Base-by-base conservation (phyloP, 1,139 yeast genomes). In the Zygoascus hellenicus region DNA sequence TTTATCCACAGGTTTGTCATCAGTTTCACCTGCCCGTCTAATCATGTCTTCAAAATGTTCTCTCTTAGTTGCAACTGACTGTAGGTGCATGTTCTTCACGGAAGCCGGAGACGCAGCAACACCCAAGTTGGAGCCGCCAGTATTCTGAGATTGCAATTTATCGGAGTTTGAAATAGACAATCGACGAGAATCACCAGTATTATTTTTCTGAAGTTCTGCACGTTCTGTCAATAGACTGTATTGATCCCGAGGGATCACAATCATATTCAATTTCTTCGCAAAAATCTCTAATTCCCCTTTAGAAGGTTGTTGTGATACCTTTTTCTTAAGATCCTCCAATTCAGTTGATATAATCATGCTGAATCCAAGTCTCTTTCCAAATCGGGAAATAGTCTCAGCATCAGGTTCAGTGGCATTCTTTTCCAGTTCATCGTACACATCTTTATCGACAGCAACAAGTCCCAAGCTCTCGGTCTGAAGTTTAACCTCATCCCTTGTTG, bases 201-300 rank as follows among this genome's bases (percentile, higher is more conserved):
- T 43, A 2, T 52, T 54, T 31, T 51, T 56, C 13, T 51, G 47
- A 9, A 46, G 50, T 2, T 51, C 51, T 11, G 58, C 54, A 42
- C 52, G 49, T 26, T 58, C 57, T 2, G 46, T 36, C 30, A 57
- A 37, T 9, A 46, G 33, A 5, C 70, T 68, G 50, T 70, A 78
- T 49, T 73, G 74, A 0, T 71, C 76, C 48, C 64, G 60, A 2
- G 82, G 70, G 15, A 82, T 55, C 13, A 77, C 54, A 5, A 76
- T 73, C 51, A 80, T 58, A 10, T 46, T 34, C 48, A 76, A 70
- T 29, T 69, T 70, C 47, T 70, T 63, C 1, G 80, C 81, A 58
- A 72, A 76, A 9, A 65, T 60, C 53, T 76, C 76, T 22, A 78
- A 65, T 38, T 74, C 75, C 9, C 54, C 54, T 47, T 54, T 55